Percentiles rank a stretch among this genome's conserved stretches.
Evolutionary conservation across 129 eudicot species (phyloP).

Genomic region (Smallanthus sonchifolius): DNA sequence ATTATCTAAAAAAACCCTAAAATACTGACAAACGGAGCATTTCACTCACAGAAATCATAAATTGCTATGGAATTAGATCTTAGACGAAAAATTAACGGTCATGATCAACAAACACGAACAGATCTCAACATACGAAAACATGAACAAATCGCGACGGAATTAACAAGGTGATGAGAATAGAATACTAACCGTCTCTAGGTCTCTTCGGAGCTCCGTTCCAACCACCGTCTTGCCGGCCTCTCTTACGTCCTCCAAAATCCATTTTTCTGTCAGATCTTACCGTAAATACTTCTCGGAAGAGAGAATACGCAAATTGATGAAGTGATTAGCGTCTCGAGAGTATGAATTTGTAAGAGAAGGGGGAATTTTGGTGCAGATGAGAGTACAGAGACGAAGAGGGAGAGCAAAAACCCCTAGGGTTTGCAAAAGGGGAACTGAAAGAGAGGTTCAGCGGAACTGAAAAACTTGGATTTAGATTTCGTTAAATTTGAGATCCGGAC

Average conservation of each 20-base stretch:
- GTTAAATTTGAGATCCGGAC: constrained; percentile 9
- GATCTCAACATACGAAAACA: constrained; percentile 1
- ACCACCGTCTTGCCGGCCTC: constrained; percentile 49
- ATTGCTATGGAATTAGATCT: neutral
- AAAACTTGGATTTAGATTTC: constrained; percentile 23
- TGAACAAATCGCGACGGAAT: neutral
- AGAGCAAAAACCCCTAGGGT: constrained; percentile 30
- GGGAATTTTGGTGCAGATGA: neutral
- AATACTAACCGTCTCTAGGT: constrained; percentile 52
- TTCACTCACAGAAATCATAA: constrained; percentile 3
- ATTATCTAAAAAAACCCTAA: neutral
- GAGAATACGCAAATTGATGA: neutral
- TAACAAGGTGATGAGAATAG: neutral
- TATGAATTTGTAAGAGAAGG: neutral
- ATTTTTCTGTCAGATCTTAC: constrained; percentile 35
- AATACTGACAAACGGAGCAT: neutral
- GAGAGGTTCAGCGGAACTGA: constrained; percentile 30
- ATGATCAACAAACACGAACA: neutral
- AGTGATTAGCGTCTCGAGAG: neutral
- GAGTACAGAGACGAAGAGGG: neutral
- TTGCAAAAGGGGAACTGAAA: neutral
- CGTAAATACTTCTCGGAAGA: neutral
- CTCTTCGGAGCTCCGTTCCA: constrained; percentile 52
- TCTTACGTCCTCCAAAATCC: constrained; percentile 58
- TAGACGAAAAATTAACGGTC: neutral